phyloP scores from a whole-genome alignment of 208 protist species.

The Hexamita inflata region DNA sequence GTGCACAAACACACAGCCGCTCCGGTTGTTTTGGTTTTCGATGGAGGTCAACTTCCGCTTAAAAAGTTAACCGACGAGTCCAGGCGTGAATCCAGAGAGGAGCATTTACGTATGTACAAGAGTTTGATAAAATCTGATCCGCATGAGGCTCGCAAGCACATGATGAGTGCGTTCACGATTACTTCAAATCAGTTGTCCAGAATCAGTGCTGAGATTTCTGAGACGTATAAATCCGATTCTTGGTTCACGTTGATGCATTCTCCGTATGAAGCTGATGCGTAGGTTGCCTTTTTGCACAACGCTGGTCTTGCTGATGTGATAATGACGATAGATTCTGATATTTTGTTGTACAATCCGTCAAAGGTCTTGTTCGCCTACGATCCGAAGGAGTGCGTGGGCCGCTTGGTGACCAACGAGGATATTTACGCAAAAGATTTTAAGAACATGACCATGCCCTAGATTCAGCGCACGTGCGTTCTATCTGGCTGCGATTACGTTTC shows the following conservation, averaged over 20 bases:
- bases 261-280: constrained; percentile 18
- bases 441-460: too few species aligned
- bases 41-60: constrained; percentile 12
- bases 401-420: background rate
- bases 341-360: background rate
- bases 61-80: background rate
- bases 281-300: constrained; percentile 16
- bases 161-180: background rate
- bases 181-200: background rate
- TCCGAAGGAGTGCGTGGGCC: background rate
- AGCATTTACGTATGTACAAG: background rate
- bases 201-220: background rate
- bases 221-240: background rate
- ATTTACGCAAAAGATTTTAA: background rate
- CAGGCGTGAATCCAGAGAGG: background rate
- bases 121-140: background rate
- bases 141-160: background rate
- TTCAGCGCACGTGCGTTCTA: background rate
- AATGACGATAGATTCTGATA: constrained; percentile 17
- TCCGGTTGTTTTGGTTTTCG: background rate
- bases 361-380: constrained; percentile 12
- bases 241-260: background rate
- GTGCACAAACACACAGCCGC: background rate
- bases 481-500: constrained; percentile 17
- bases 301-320: constrained; percentile 4